phyloP scores from a whole-genome alignment of 768 basidiomycete species.

The Lentinula raphanica region DNA sequence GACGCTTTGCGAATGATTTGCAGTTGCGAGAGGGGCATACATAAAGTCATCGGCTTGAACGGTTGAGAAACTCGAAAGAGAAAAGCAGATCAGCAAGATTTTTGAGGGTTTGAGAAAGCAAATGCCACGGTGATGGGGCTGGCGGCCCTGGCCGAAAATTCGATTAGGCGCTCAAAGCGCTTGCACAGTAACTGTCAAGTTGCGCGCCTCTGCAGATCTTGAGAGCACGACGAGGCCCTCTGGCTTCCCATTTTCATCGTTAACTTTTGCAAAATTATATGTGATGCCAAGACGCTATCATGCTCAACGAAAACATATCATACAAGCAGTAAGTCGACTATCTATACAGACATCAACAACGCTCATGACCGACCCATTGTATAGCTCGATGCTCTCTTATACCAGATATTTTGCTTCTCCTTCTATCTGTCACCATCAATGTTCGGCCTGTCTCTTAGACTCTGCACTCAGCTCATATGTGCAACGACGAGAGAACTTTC shows the following conservation, averaged over 20 bases:
- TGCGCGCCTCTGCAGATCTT: background rate
- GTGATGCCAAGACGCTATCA: conserved; percentile 59
- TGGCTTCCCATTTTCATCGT: background rate
- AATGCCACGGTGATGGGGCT: too few species aligned
- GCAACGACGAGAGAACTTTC: conserved; percentile 65
- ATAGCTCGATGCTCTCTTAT: conserved; percentile 66
- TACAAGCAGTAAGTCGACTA: conserved; percentile 49
- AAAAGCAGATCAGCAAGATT: too few species aligned
- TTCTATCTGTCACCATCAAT: conserved; percentile 74
- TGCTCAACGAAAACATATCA: conserved; percentile 67
- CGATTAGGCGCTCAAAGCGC: background rate
- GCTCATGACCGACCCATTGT: conserved; percentile 11
- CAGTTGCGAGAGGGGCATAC: too few species aligned
- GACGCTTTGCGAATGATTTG: background rate
- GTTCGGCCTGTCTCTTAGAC: conserved; percentile 47
- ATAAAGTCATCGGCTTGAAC: too few species aligned
- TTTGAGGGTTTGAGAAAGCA: too few species aligned
- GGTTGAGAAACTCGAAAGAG: background rate
- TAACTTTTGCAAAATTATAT: background rate
- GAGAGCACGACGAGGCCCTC: background rate
- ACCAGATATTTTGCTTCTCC: conserved; percentile 69
- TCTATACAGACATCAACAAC: conserved; percentile 1
- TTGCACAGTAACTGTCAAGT: background rate
- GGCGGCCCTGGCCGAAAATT: background rate
- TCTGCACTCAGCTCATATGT: conserved; percentile 60